Evolutionary conservation across 108 stramenopile species (phyloP).

Genomic region (Phaeodactylum tricornutum): DNA sequence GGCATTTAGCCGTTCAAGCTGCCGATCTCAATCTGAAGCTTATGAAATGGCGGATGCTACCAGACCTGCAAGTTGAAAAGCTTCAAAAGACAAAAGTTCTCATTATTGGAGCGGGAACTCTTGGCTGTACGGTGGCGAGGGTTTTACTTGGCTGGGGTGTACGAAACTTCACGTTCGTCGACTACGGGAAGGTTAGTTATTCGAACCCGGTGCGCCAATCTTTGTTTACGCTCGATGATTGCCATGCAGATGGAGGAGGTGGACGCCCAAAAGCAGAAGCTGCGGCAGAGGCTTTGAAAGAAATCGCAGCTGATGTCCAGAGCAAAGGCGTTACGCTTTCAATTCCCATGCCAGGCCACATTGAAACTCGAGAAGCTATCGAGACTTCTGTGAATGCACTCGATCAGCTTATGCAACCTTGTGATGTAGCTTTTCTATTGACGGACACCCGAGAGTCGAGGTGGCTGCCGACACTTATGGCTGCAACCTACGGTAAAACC

Average conservation of each 20-base stretch:
- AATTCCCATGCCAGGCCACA: conserved; percentile 99
- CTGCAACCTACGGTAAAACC: conserved; percentile 75
- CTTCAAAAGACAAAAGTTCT: conserved; percentile 73
- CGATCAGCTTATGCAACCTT: conserved; percentile 54
- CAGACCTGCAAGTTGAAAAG: conserved; percentile 75
- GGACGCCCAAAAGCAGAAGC: conserved; percentile 87
- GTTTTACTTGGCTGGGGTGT: conserved; percentile 96
- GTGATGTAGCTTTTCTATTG: conserved; percentile 90
- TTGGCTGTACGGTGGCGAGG: conserved; percentile 94
- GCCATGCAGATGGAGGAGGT: conserved; percentile 41
- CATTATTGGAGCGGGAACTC: conserved; percentile 93
- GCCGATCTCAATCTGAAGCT: conserved; percentile 92
- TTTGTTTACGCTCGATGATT: conserved; percentile 88
- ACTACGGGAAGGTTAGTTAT: conserved; percentile 90
- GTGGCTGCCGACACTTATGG: conserved; percentile 98
- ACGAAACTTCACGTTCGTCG: conserved; percentile 87
- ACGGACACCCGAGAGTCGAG: conserved; percentile 97
- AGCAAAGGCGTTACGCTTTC: conserved; percentile 59
- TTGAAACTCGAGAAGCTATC: conserved; percentile 44
- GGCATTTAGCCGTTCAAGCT: conserved; percentile 81
- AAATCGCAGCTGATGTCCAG: conserved; percentile 82
- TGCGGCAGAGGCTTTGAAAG: conserved; percentile 80
- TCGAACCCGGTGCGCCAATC: conserved; percentile 96
- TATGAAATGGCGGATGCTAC: conserved; percentile 97
- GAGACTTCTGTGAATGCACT: conserved; percentile 50